phyloP scores from a whole-genome alignment of 2,329 filamentous ascomycete genomes.

The Alternaria gansuensis region DNA sequence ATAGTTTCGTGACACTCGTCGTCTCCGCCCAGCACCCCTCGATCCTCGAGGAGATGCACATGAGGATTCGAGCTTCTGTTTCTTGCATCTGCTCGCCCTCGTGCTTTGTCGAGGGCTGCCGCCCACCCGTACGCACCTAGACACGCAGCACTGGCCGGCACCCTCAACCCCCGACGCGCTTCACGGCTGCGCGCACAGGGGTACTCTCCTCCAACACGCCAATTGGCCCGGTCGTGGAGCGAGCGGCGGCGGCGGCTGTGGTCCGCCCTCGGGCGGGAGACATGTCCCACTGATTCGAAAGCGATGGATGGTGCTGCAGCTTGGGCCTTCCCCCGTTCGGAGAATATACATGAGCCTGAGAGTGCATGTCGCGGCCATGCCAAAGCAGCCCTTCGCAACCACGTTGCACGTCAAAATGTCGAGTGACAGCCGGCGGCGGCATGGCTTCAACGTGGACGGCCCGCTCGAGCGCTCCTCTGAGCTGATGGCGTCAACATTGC shows the following conservation, averaged over 20 bases:
- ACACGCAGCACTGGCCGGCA: constrained; percentile 16
- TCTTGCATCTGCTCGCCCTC: constrained; percentile 17
- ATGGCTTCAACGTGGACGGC: constrained; percentile 26
- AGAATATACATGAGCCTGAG: constrained; percentile 21
- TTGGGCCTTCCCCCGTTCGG: constrained; percentile 28
- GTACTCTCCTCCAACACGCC: constrained; percentile 18
- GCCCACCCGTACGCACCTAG: constrained; percentile 17
- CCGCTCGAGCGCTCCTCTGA: constrained; percentile 35
- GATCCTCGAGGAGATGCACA: constrained; percentile 7
- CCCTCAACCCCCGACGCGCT: constrained; percentile 21
- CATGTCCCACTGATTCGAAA: constrained; percentile 25
- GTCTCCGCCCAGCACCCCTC: constrained; percentile 25
- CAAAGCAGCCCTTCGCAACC: constrained; percentile 6
- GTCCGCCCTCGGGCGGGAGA: constrained; percentile 34
- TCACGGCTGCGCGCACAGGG: constrained; percentile 22
- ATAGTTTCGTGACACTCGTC: constrained; percentile 42
- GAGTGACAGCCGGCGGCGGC: constrained; percentile 9
- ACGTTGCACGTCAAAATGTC: constrained; percentile 16
- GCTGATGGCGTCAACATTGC: constrained; percentile 29
- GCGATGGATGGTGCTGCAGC: constrained; percentile 25
- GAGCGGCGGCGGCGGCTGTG: constrained; percentile 37
- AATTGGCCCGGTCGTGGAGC: constrained; percentile 26
- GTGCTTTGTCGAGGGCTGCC: constrained; percentile 17
- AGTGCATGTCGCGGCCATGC: constrained; percentile 6
- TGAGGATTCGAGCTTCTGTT: constrained; percentile 20